Base-by-base conservation (phyloP, 2,329 filamentous ascomycete genomes). In the Cordyceps sp. region DNA sequence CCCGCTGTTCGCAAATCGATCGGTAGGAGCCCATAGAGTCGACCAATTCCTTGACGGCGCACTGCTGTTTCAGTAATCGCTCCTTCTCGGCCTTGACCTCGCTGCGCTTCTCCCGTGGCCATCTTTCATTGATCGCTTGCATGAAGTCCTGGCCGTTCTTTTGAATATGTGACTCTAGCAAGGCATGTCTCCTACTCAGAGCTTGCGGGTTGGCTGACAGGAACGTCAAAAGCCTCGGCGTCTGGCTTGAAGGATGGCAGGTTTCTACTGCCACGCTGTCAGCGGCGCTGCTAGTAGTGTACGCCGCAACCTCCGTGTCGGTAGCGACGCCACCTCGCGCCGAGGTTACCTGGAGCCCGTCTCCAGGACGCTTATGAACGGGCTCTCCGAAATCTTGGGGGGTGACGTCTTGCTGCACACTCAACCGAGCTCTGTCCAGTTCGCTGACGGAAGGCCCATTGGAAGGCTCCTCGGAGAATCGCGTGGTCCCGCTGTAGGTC, bases 1-100 rank as follows among this genome's bases (percentile, higher is more conserved):
- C 60, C 28, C 58, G 57, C 37, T 62, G 57, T 13, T 48, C 47
- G 26, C 50, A 50, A 10, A 71, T 46, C 3, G 50, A 43, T 28
- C 52, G 50, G 36, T 64, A 65, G 3, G 52, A 49, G 16, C 57
- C 51, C 34, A 63, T 48, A n/a, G 62, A 55, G 8, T 42, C 47
- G 13, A 49, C 45, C 4, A 70, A 46, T 10, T 49, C 43, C 21
- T 59, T 50, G 15, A 71, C 41, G 12, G 54, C 53, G 30, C 57
- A 53, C 36, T 64, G 58, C 36, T 68, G 62, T 26, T 52, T 57
- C 32, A 58, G 40, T 10, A 73, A 42, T 13, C 46, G 50, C 38
- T 64, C 59, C 39, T 65, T 69, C 28, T 66, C 63, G 25, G 47
- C 49, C 38, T 68, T 68, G 30, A 72, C 55, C 20, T 53, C 53